These are phyloP conservation scores for Xeromyces bisporus DNA, from an alignment of 495 filamentous ascomycete genomes.

Conservation along the genomic window DNA sequence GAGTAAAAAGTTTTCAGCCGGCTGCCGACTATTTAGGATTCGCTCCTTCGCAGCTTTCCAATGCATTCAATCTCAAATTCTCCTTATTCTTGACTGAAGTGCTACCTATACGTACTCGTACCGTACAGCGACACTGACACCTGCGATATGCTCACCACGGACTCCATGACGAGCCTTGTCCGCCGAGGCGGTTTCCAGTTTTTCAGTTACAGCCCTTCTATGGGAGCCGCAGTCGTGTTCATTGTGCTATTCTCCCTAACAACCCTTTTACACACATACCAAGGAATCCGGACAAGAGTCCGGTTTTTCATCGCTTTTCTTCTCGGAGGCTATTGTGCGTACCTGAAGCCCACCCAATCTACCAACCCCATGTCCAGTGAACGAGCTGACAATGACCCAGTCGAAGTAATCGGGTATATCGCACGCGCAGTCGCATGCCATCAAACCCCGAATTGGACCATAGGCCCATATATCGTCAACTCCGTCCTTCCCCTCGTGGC, in stretches of 20 bases:
- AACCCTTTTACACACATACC: constrained; percentile 28
- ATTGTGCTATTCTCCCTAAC: constrained; percentile 26
- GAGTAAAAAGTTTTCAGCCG: no score
- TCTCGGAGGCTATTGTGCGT: constrained; percentile 36
- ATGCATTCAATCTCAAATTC: no score
- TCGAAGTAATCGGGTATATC: constrained; percentile 25
- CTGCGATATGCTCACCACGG: no score
- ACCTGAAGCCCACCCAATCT: background rate
- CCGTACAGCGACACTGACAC: no score
- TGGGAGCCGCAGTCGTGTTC: constrained; percentile 34
- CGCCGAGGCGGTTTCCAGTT: no score
- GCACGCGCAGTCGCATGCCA: constrained; percentile 16
- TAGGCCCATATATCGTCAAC: constrained; percentile 30
- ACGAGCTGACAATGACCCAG: constrained; percentile 3
- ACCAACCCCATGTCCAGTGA: background rate
- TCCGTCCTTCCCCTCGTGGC: constrained; percentile 29
- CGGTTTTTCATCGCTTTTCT: constrained; percentile 42
- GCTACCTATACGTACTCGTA: no score
- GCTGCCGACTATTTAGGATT: no score
- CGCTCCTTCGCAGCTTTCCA: no score
- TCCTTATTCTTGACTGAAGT: no score
- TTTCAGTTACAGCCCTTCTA: constrained; percentile 36
- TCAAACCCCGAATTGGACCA: constrained; percentile 12
- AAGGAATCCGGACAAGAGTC: constrained; percentile 23
- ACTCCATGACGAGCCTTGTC: no score